Percentiles rank a stretch among this genome's conserved stretches.
phyloP scores from a whole-genome alignment of 768 basidiomycete genomes.

The Russula griseocarnosa region DNA sequence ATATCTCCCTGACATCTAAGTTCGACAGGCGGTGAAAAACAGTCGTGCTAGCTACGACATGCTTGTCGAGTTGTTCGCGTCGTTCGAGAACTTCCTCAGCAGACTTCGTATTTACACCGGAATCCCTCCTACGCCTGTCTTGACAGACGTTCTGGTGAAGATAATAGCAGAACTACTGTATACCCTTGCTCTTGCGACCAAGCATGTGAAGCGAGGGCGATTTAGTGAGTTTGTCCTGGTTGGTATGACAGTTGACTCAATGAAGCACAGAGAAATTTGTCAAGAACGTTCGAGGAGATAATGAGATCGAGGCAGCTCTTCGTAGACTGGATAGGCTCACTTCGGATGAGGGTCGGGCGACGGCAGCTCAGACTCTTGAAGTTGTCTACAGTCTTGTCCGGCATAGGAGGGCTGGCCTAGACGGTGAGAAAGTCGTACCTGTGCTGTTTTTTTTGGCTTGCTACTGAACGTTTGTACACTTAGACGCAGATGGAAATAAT shows the following conservation, averaged over 20 bases:
- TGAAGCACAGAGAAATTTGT: constrained; percentile 1
- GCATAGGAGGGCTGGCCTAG: not conserved
- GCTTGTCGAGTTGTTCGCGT: not conserved
- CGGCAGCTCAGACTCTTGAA: not conserved
- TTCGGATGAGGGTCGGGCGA: not conserved
- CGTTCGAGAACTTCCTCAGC: not conserved
- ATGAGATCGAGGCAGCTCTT: not conserved
- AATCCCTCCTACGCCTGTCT: not conserved
- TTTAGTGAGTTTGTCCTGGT: not conserved
- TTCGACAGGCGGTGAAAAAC: not conserved
- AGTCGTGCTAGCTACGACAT: not conserved
- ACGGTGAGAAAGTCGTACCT: not conserved
- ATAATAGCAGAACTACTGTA: constrained; percentile 2
- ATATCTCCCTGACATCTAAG: not conserved
- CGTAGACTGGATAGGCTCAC: constrained; percentile 1
- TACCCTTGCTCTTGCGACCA: constrained; percentile 1
- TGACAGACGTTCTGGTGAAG: not conserved
- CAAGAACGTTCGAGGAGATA: constrained; percentile 1
- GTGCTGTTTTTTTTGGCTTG: no score
- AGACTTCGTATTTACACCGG: not conserved
- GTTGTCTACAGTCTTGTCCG: not conserved
- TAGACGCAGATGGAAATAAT: not conserved
- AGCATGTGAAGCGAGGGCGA: not conserved
- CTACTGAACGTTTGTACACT: not conserved
- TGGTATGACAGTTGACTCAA: not conserved